Base-by-base conservation (phyloP, 257 asterid species). In the Nicotiana noctiflora region DNA sequence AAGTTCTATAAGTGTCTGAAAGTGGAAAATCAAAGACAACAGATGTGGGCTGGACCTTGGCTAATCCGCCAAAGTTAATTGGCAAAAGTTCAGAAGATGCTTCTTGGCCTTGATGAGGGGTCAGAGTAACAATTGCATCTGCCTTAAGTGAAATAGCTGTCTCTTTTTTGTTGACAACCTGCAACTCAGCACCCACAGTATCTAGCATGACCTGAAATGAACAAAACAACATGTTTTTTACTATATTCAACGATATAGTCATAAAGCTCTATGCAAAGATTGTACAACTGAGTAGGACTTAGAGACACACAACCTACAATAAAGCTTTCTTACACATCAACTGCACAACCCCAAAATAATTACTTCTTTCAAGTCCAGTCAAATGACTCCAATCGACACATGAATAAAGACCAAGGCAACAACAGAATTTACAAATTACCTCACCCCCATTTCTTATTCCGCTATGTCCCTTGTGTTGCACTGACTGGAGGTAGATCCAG, bases 121-220 rank as follows among this genome's bases (percentile, higher is more conserved):
- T 91, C 80, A 92, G 87, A 79, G 80, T 89, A 80, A 92, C 96
- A 75, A 86, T 86, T 46, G 88, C 94, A 19, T 88, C 92, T 27
- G n/a, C 89, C 83, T 85, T 83, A 5, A 92, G 95, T 19, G 97
- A 91, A 80, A 92, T 91, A 53, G 93, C 55, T 12, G 82, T 88
- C 88, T 87, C 94, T 4, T 80, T 84, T 80, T 86, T 91, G 83
- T 91, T 93, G 85, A 91, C 90, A 74, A 91, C 97, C 84, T 90
- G 97, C 82, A 93, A 84, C 83, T 93, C 95, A 27, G 96, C 89
- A 15, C 97, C 97, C 79, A 93, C 94, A 0, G 96, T 93, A 63
- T 93, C 96, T 11, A 93, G 83, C 97, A 93, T 93, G 60, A 93
- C 94, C 97, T 91, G 90, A 65, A 88, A 46, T 29, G 40, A 46